Base-by-base conservation (phyloP, 1,139 yeast genomes). In the Pichia sp. region DNA sequence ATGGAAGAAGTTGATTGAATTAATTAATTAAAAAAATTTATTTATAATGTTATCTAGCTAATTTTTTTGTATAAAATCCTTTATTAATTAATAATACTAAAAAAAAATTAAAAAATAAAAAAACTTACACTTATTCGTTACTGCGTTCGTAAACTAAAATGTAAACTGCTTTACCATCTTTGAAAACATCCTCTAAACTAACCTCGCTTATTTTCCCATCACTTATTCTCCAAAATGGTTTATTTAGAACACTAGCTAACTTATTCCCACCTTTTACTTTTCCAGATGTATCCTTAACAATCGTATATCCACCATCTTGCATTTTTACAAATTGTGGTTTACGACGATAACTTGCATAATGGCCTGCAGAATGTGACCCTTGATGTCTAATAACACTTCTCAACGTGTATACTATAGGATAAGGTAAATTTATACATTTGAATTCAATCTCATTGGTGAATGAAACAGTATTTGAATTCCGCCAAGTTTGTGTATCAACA, bases 1-100 rank as follows among this genome's bases (percentile, higher is more conserved):
- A 89, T 91, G 97, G 98, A 91, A 78, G 98, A 91, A 74, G 96
- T 91, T 68, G 98, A 91, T 72, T 93, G 86, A 68, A 38, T 26
- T 11, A 21, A 11, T 39, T 25, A 20, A 18, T 31, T 15, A 25
- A 14, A 18, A 14, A 23, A 18, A 26, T 10, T 21, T 15, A 20
- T 13, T n/a, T n/a, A n/a, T n/a, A n/a, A n/a, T n/a, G n/a, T n/a
- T n/a, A n/a, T n/a, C n/a, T n/a, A n/a, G n/a, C n/a, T n/a, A 24
- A 33, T 16, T 15, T 18, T 19, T 25, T 33, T 33, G 36, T 33
- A 33, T 33, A 33, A 24, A 33, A 33, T 25, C 19, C 7, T 33
- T 25, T 24, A 15, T 31, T 14, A 31, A 6, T 22, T 22, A 14
- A 11, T 13, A 31, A 13, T 19, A 19, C 5, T 4, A 6, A 21